These are phyloP conservation scores for Botrytis fragariae DNA, from an alignment of 2,329 filamentous ascomycete species.

Conservation along the genomic window DNA sequence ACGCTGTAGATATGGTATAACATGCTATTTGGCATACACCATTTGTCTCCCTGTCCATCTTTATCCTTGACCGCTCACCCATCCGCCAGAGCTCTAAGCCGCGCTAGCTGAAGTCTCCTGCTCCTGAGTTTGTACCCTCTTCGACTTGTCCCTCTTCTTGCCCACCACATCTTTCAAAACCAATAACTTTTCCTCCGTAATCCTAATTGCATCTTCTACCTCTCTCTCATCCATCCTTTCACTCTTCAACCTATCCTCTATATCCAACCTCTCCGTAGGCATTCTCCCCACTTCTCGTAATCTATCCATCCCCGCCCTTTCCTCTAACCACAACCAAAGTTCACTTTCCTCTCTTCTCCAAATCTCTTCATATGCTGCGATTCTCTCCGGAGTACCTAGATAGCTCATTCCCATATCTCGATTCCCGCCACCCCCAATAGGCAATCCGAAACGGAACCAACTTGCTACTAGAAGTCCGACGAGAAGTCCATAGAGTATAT, in stretches of 20 bases:
- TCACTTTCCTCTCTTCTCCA: constrained; percentile 47
- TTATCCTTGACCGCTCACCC: background rate
- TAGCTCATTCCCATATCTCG: constrained; percentile 43
- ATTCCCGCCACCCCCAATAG: constrained; percentile 41
- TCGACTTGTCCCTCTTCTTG: constrained; percentile 27
- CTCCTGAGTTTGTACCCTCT: background rate
- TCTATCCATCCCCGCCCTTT: constrained; percentile 60
- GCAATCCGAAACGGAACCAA: constrained; percentile 65
- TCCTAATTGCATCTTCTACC: constrained; percentile 42
- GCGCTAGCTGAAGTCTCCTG: background rate
- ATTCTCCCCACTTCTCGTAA: constrained; percentile 55
- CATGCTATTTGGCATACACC: background rate
- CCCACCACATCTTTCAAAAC: constrained; percentile 72
- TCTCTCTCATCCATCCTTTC: constrained; percentile 33
- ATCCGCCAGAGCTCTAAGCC: background rate
- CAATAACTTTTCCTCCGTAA: constrained; percentile 82
- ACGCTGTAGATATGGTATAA: constrained; percentile 9
- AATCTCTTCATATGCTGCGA: constrained; percentile 87
- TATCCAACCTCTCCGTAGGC: constrained; percentile 31
- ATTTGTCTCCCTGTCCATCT: background rate
- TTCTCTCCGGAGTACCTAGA: constrained; percentile 56
- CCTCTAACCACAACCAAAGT: constrained; percentile 39
- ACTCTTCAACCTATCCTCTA: constrained; percentile 31
- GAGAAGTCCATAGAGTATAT: constrained; percentile 73
- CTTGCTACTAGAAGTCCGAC: constrained; percentile 69